phyloP scores from a whole-genome alignment of 768 basidiomycete species.

The Leccinum variicolor region DNA sequence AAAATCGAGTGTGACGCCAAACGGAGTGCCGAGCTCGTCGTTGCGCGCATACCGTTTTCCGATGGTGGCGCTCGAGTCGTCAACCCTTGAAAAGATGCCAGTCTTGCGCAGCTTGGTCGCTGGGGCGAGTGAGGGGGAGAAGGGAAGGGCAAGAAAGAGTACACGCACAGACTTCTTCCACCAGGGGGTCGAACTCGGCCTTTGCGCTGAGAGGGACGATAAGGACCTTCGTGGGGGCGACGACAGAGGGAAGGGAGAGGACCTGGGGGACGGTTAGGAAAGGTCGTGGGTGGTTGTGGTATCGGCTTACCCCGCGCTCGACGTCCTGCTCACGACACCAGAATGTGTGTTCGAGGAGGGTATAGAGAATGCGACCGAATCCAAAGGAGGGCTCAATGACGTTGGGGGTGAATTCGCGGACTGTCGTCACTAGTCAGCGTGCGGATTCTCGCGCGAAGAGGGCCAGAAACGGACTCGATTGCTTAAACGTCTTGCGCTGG shows the following conservation, averaged over 20 bases:
- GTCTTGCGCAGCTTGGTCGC: slow-evolving; percentile 83
- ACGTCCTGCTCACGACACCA: slow-evolving; percentile 93
- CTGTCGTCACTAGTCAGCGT: slow-evolving; percentile 40
- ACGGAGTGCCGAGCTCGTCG: slow-evolving; percentile 98
- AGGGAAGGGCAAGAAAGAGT: fast-evolving
- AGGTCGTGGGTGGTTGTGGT: no score
- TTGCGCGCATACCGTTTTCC: slow-evolving; percentile 97
- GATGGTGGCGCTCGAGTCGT: slow-evolving; percentile 93
- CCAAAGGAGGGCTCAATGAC: slow-evolving; percentile 99
- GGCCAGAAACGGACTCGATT: slow-evolving; percentile 56
- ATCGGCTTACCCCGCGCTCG: slow-evolving; percentile 74
- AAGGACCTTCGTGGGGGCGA: slow-evolving; percentile 95
- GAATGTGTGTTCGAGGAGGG: slow-evolving; percentile 91
- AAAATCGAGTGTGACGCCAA: slow-evolving; percentile 94
- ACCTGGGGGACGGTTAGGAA: slow-evolving; percentile 46
- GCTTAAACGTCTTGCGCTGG: slow-evolving; percentile 82
- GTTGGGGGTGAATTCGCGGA: slow-evolving; percentile 94
- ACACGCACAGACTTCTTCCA: slow-evolving; percentile 86
- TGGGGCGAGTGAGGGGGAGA: slow-evolving; percentile 30
- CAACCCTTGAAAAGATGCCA: slow-evolving; percentile 90
- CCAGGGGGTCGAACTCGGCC: slow-evolving; percentile 78
- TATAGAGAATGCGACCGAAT: slow-evolving; percentile 92
- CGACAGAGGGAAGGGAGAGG: slow-evolving; percentile 81
- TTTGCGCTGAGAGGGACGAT: slow-evolving; percentile 92
- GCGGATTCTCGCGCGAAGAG: slow-evolving; percentile 8